A percentile compares a stretch with the other conserved stretches of the same genome.
Conservation (phyloP, 352 stramenopile genomes). For the Phytophthora cactorum region DNA sequence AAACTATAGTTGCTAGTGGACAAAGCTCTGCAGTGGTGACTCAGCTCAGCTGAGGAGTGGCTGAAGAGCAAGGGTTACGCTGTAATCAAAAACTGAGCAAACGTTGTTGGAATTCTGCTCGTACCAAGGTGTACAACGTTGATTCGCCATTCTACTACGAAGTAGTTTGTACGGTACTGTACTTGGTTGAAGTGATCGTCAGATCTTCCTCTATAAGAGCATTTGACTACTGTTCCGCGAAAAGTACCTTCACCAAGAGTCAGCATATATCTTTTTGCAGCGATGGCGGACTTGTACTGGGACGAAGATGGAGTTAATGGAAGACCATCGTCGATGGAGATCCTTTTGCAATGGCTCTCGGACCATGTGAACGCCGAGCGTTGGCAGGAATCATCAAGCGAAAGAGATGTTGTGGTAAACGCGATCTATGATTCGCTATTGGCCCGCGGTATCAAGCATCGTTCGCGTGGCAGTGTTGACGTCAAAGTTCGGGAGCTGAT, state of each 20-base stretch:
- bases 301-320: constrained; percentile 20
- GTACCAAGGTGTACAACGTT: too few species aligned
- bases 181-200: constrained; percentile 8
- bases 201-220: constrained; percentile 9
- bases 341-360: constrained; percentile 32
- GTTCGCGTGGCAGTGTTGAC: constrained; percentile 3
- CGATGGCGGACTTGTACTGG: constrained; percentile 17
- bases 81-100: too few species aligned
- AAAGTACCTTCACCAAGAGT: constrained; percentile 11
- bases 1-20: too few species aligned
- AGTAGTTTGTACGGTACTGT: too few species aligned
- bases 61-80: too few species aligned
- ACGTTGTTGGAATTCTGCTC: too few species aligned
- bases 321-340: constrained; percentile 20
- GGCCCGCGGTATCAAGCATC: constrained; percentile 12
- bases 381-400: constrained; percentile 12
- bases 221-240: constrained; percentile 7
- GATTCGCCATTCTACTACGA: too few species aligned
- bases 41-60: too few species aligned
- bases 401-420: constrained; percentile 3
- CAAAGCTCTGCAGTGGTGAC: too few species aligned
- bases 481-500: constrained; percentile 6
- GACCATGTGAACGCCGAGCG: constrained; percentile 22
- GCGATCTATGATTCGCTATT: constrained; percentile 10
- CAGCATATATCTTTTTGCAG: constrained; percentile 15